Percentiles rank a stretch among this genome's conserved stretches.
These are phyloP conservation scores for Boletus mariae DNA, from an alignment of 1,284 basidiomycete genomes.

Conservation along the genomic window DNA sequence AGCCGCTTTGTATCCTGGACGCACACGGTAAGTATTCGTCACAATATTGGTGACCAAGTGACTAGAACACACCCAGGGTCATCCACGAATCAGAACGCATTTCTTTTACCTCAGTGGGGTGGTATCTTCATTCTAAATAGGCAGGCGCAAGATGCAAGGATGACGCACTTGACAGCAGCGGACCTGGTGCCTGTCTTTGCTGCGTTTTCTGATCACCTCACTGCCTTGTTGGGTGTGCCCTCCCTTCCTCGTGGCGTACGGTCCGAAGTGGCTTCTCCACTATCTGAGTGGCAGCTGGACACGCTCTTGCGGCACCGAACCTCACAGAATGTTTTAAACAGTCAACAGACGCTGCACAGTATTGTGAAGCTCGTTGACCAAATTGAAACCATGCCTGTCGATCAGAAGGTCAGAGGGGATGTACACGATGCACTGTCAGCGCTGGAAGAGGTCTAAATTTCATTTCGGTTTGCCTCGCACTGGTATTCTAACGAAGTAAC, in stretches of 20 bases:
- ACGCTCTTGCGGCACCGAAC: conserved; percentile 71
- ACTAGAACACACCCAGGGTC: conserved; percentile 33
- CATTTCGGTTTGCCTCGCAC: conserved; percentile 1
- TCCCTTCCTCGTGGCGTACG: conserved; percentile 47
- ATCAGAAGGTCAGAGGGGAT: conserved; percentile 68
- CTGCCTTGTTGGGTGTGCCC: conserved; percentile 76
- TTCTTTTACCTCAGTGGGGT: conserved; percentile 95
- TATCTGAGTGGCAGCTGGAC: conserved; percentile 79
- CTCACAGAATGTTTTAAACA: conserved; percentile 64
- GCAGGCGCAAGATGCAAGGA: conserved; percentile 29
- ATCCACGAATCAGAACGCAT: conserved; percentile 56
- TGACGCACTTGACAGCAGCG: conserved; percentile 38
- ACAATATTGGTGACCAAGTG: conserved; percentile 2
- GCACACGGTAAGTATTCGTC: conserved; percentile 43
- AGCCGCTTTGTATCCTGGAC: conserved; percentile 71
- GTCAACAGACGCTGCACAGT: conserved; percentile 72
- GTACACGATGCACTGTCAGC: conserved; percentile 66
- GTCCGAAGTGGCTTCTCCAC: conserved; percentile 22
- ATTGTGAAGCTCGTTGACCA: conserved; percentile 80
- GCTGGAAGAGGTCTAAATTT: conserved; percentile 60
- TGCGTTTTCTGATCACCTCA: conserved; percentile 74
- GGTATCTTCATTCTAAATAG: conserved; percentile 83
- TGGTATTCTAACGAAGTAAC: conserved; percentile 7
- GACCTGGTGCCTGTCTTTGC: conserved; percentile 59
- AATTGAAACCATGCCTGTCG: conserved; percentile 89